Percentiles rank a stretch among this genome's conserved stretches.
Conservation (phyloP, 495 filamentous ascomycete genomes). For the Xylaria flabelliformis region DNA sequence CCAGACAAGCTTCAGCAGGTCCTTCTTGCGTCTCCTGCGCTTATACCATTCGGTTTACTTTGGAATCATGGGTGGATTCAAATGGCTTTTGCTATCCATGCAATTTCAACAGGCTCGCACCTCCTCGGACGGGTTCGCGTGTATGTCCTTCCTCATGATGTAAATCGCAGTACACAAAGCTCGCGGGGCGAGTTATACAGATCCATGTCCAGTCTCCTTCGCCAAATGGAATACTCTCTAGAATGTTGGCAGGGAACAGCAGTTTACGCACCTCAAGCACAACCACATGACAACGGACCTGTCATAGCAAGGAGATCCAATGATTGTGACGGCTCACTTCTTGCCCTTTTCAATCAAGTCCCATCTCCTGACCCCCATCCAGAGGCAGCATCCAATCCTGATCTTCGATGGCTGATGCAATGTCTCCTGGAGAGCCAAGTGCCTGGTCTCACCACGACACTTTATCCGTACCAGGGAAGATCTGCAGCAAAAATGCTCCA, state of each 20-base stretch:
- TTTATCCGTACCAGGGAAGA: slow-evolving; percentile 82
- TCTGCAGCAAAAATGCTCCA: slow-evolving; percentile 88
- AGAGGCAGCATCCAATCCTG: slow-evolving; percentile 58
- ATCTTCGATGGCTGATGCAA: slow-evolving; percentile 66
- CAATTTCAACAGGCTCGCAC: slow-evolving; percentile 12
- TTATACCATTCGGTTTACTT: slow-evolving; percentile 38
- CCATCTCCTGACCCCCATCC: slow-evolving; percentile 70
- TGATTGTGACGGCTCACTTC: slow-evolving; percentile 66
- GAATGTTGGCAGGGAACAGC: slow-evolving; percentile 62
- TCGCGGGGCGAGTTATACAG: slow-evolving; percentile 49
- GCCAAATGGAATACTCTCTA: slow-evolving; percentile 61
- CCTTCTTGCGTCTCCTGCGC: slow-evolving; percentile 37
- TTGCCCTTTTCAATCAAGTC: slow-evolving; percentile 86
- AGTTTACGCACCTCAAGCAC: slow-evolving; percentile 12
- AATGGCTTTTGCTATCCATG: slow-evolving; percentile 42
- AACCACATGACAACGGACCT: background rate
- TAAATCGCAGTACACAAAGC: slow-evolving; percentile 55
- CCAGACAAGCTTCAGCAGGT: slow-evolving; percentile 37
- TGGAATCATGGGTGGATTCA: slow-evolving; percentile 51
- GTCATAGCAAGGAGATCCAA: background rate
- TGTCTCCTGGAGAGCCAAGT: slow-evolving; percentile 64
- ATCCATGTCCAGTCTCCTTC: slow-evolving; percentile 59
- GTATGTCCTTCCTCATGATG: slow-evolving; percentile 72
- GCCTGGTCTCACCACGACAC: slow-evolving; percentile 66
- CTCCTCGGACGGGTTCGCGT: slow-evolving; percentile 56